phyloP scores from a whole-genome alignment of 495 filamentous ascomycete species.

The Patellaria atrata region DNA sequence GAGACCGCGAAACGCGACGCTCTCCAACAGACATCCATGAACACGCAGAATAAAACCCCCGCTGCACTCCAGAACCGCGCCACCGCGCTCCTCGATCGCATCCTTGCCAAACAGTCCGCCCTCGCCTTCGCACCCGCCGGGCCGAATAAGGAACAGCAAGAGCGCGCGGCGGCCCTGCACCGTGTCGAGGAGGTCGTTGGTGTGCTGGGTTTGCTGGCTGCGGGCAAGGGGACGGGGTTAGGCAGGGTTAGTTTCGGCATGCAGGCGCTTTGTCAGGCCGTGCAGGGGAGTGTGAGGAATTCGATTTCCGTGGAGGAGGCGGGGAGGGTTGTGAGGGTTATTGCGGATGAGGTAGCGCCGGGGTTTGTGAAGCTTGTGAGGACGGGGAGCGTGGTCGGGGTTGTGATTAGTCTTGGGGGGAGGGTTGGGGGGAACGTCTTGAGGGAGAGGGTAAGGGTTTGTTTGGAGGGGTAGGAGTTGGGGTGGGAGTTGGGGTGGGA shows the following conservation, averaged over 20 bases:
- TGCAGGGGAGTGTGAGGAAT: constrained; percentile 46
- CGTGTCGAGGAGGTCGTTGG: constrained; percentile 45
- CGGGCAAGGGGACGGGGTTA: constrained; percentile 13
- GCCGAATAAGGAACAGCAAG: constrained; percentile 34
- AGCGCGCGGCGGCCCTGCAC: constrained; percentile 42
- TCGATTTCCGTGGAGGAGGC: constrained; percentile 48
- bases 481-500: too few relatives aligned
- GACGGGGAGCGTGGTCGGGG: constrained; percentile 39
- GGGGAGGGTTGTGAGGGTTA: constrained; percentile 36
- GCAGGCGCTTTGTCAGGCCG: constrained; percentile 39
- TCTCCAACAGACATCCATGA: constrained; percentile 17
- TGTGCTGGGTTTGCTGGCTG: constrained; percentile 40
- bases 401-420: constrained; percentile 38
- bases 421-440: constrained; percentile 32
- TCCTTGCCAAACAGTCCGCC: constrained; percentile 43
- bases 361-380: constrained; percentile 46
- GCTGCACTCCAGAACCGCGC: constrained; percentile 19
- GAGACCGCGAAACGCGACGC: constrained; percentile 31
- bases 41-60: constrained; percentile 15
- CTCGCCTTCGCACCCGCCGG: constrained; percentile 28
- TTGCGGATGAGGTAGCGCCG: constrained; percentile 46
- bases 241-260: constrained; percentile 43
- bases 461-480: too few relatives aligned
- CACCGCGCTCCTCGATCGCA: constrained; percentile 42
- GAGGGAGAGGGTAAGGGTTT: constrained; percentile 33